Percentiles rank a stretch among this genome's conserved stretches.
These are phyloP conservation scores for Dactylellina sp. DNA, from an alignment of 2,329 filamentous ascomycete genomes.

Conservation along the genomic window DNA sequence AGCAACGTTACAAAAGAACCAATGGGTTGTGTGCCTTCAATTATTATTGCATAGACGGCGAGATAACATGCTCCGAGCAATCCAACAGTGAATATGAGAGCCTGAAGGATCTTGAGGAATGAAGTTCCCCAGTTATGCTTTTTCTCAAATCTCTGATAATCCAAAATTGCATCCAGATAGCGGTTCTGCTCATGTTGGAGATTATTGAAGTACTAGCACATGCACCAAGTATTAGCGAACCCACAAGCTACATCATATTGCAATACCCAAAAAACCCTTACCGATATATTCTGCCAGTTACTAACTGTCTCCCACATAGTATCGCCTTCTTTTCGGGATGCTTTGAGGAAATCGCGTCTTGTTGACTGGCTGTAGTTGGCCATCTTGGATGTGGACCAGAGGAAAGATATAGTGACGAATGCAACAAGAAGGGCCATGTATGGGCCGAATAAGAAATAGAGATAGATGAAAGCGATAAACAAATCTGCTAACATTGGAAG, in stretches of 20 bases:
- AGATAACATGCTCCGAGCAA: constrained; percentile 68
- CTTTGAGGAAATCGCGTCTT: constrained; percentile 63
- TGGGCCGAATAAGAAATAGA: constrained; percentile 73
- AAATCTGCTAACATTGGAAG: constrained; percentile 74
- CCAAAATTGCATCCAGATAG: constrained; percentile 65
- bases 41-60: constrained; percentile 69
- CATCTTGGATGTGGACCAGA: constrained; percentile 67
- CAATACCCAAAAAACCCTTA: constrained; percentile 57
- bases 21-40: constrained; percentile 67
- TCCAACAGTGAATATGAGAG: constrained; percentile 67
- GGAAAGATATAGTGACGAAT: constrained; percentile 67
- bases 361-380: constrained; percentile 61
- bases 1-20: constrained; percentile 75
- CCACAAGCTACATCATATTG: not conserved
- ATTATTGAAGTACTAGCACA: constrained; percentile 69
- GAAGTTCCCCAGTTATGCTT: constrained; percentile 63
- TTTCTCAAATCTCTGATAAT: constrained; percentile 63
- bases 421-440: constrained; percentile 70
- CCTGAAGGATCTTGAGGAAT: constrained; percentile 64
- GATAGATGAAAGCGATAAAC: constrained; percentile 71
- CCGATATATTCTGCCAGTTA: constrained; percentile 64
- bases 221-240: constrained; percentile 9
- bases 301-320: constrained; percentile 64
- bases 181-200: constrained; percentile 68
- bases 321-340: constrained; percentile 62